Percentiles rank a stretch among this genome's conserved stretches.
These are phyloP conservation scores for Lupinus albus DNA, from an alignment of 306 rosid genomes.

Conservation along the genomic window DNA sequence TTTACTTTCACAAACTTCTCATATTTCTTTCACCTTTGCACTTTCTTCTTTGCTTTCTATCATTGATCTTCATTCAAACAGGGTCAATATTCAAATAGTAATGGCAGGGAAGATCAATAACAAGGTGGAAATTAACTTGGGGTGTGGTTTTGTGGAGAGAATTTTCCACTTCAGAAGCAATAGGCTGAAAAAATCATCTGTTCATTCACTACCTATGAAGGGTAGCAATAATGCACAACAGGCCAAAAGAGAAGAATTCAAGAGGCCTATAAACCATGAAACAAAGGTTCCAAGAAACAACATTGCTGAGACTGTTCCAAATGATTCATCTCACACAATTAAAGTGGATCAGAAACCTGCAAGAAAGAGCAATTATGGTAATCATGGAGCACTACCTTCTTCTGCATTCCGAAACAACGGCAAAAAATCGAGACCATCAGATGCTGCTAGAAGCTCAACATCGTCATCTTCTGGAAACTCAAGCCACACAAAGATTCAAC, in stretches of 20 bases:
- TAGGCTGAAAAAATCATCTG: conserved; percentile 67
- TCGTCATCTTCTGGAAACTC: conserved; percentile 59
- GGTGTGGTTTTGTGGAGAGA: conserved; percentile 69
- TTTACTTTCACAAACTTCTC: conserved; percentile 37
- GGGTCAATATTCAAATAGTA: not conserved
- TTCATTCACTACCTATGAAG: conserved; percentile 70
- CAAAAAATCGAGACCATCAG: conserved; percentile 55
- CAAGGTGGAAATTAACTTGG: conserved; percentile 46
- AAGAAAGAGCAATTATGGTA: conserved; percentile 43
- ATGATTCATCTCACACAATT: conserved; percentile 10
- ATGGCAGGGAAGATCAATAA: conserved; percentile 60
- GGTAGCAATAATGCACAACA: conserved; percentile 34
- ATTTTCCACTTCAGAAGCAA: conserved; percentile 55
- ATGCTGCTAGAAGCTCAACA: conserved; percentile 70
- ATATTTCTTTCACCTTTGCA: conserved; percentile 26
- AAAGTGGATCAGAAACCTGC: conserved; percentile 42
- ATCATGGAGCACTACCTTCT: conserved; percentile 40
- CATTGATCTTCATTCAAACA: conserved; percentile 6
- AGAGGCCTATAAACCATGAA: conserved; percentile 33
- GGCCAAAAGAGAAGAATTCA: conserved; percentile 37
- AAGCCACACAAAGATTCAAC: conserved; percentile 33
- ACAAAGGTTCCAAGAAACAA: conserved; percentile 37
- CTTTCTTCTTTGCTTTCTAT: conserved; percentile 15
- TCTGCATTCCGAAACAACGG: conserved; percentile 46
- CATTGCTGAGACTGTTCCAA: conserved; percentile 22